These are phyloP conservation scores for Gossypium trilobum DNA, from an alignment of 441 rosid species.

Conservation along the genomic window DNA sequence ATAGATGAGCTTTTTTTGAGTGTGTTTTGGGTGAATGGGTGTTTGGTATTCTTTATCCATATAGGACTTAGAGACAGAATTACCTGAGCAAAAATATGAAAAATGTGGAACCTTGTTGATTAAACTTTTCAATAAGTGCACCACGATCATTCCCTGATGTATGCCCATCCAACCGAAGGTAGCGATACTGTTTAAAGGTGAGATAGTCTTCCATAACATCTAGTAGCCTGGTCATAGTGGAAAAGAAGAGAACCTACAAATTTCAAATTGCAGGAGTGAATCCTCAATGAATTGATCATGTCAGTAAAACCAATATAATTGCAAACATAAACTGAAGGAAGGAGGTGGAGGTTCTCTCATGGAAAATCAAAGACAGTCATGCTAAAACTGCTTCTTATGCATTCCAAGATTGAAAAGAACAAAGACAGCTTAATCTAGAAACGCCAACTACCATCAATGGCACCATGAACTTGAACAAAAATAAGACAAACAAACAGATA, in stretches of 20 bases:
- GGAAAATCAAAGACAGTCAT: background rate
- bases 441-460: background rate
- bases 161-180: constrained; percentile 91
- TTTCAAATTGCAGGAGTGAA: constrained; percentile 16
- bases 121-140: constrained; percentile 65
- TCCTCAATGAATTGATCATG: background rate
- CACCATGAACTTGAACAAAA: background rate
- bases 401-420: constrained; percentile 1
- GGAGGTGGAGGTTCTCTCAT: constrained; percentile 1
- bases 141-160: constrained; percentile 93
- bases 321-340: background rate
- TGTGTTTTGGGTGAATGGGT: background rate
- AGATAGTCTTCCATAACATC: constrained; percentile 97
- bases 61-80: background rate
- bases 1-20: background rate
- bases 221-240: constrained; percentile 94
- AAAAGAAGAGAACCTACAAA: constrained; percentile 82
- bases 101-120: constrained; percentile 58
- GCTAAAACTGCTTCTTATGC: background rate
- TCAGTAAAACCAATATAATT: background rate
- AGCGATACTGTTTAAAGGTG: constrained; percentile 51
- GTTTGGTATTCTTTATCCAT: background rate
- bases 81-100: constrained; percentile 91
- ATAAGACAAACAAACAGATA: background rate
- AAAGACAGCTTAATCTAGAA: background rate